Evolutionary conservation across 2,329 filamentous ascomycete genomes (phyloP).

Genomic region (Tolypocladium guangdongense): DNA sequence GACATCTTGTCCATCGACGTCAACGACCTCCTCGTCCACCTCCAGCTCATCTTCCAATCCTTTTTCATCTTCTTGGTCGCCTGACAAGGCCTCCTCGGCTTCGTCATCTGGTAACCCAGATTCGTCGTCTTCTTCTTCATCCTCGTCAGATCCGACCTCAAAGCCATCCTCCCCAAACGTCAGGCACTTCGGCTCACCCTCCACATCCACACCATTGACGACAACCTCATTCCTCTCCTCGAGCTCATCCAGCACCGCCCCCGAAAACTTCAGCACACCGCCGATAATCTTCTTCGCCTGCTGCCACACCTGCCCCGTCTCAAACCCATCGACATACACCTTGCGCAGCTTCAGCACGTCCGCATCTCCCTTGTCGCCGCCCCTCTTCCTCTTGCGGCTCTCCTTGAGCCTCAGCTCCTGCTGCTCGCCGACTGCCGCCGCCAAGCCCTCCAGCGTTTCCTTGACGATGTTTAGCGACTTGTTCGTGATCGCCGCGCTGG

Average conservation of each 20-base stretch:
- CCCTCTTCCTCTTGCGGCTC: conserved; percentile 68
- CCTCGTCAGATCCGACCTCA: conserved; percentile 18
- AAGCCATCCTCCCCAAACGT: conserved; percentile 18
- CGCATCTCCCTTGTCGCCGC: conserved; percentile 30
- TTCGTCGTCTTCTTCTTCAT: conserved; percentile 18
- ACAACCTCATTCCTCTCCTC: conserved; percentile 37
- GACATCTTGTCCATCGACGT: conserved; percentile 23
- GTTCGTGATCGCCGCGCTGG: conserved; percentile 52
- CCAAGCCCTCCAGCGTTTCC: conserved; percentile 66
- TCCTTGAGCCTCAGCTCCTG: conserved; percentile 60
- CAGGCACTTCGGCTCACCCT: conserved; percentile 16
- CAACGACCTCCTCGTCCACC: conserved; percentile 17
- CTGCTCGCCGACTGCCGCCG: conserved; percentile 59
- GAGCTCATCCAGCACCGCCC: conserved; percentile 35
- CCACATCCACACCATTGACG: conserved; percentile 15
- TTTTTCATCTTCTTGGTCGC: conserved; percentile 20
- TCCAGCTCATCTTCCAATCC: conserved; percentile 22
- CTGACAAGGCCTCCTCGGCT: conserved; percentile 7
- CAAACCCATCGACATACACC: conserved; percentile 79
- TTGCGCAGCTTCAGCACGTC: conserved; percentile 66
- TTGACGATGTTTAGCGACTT: conserved; percentile 70
- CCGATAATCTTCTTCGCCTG: conserved; percentile 76
- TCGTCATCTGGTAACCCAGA: conserved; percentile 14
- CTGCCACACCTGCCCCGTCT: conserved; percentile 84
- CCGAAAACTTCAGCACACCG: conserved; percentile 38